Base-by-base conservation (phyloP, 139 green algal species). In the Choricystis sp. region DNA sequence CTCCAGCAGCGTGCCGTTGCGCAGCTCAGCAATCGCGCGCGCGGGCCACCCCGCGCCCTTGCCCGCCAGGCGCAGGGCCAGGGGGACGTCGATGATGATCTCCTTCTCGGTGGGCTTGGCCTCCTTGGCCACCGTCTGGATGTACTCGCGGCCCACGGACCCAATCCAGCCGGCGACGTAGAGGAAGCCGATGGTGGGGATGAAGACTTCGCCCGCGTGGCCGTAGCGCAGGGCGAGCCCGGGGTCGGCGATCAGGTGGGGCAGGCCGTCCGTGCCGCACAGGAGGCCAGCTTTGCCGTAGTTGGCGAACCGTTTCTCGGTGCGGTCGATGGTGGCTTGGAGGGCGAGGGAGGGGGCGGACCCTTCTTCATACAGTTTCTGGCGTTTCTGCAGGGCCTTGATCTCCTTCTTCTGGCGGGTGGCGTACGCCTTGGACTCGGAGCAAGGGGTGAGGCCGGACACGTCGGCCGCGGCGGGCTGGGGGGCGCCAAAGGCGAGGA, bases 101-200 rank as follows among this genome's bases (percentile, higher is more conserved):
- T 98, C 91, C 82, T 94, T 95, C 71, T 96, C 77, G 1, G 69
- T 89, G 55, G 86, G 81, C 78, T 89, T 91, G 71, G 82, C 79
- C 20, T 65, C 81, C 19, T 60, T 61, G 71, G 80, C 79, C 40
- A 69, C 65, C 26, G 57, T 31, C 29, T 78, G 71, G 56, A 98
- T 71, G 88, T 99, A 99, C 65, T 86, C 67, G 69, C 87, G 85
- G 69, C 93, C 93, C 1, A 90, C 83, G 65, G 87, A 92, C 66
- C 93, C 93, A 73, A 98, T 97, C 77, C 84, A 97, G 65, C 93
- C 93, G 66, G 93, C 89, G 57, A 96, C 80, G 80, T 99, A 98
- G 62, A 98, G 79, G 87, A 98, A 98, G 64, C 84, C 88, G 68
- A 96, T 69, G 67, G 92, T 95, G 64, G 91, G 90, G 72, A 94